Evolutionary conservation across 2,329 filamentous ascomycete genomes (phyloP).

Genomic region (Fusarium sp.): DNA sequence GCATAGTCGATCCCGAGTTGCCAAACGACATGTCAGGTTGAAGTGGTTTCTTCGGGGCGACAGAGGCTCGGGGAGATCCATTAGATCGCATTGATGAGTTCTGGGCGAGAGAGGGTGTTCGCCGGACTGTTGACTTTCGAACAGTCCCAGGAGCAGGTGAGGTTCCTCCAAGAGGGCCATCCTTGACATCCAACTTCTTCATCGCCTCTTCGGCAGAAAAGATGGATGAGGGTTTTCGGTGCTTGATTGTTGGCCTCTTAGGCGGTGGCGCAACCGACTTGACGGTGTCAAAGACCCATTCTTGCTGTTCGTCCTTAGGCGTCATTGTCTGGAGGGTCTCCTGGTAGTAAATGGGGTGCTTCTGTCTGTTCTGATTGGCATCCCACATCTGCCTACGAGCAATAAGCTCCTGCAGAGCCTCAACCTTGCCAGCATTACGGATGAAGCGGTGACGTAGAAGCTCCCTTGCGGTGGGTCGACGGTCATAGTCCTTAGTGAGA

Average conservation of each 20-base stretch:
- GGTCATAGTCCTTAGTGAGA: constrained; percentile 91
- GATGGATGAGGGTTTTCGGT: constrained; percentile 71
- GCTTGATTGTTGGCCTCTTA: constrained; percentile 67
- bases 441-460: constrained; percentile 92
- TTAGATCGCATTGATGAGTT: constrained; percentile 53
- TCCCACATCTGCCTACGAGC: constrained; percentile 87
- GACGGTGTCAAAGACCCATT: constrained; percentile 97
- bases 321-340: constrained; percentile 86
- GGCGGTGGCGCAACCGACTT: constrained; percentile 74
- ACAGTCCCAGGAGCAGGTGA: constrained; percentile 71
- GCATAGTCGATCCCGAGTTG: constrained; percentile 91
- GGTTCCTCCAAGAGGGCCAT: constrained; percentile 70
- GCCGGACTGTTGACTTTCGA: constrained; percentile 71
- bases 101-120: constrained; percentile 62
- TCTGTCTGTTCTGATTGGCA: constrained; percentile 77
- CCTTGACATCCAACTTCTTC: constrained; percentile 73
- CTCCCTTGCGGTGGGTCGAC: constrained; percentile 87
- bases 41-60: constrained; percentile 80
- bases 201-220: constrained; percentile 73
- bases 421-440: constrained; percentile 86
- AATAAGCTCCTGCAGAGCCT: constrained; percentile 89
- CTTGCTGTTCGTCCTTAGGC: constrained; percentile 79
- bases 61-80: constrained; percentile 61
- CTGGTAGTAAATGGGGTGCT: constrained; percentile 89
- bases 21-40: constrained; percentile 94